Base-by-base conservation (phyloP, 2,329 filamentous ascomycete species). In the Fusarium lyarnte region DNA sequence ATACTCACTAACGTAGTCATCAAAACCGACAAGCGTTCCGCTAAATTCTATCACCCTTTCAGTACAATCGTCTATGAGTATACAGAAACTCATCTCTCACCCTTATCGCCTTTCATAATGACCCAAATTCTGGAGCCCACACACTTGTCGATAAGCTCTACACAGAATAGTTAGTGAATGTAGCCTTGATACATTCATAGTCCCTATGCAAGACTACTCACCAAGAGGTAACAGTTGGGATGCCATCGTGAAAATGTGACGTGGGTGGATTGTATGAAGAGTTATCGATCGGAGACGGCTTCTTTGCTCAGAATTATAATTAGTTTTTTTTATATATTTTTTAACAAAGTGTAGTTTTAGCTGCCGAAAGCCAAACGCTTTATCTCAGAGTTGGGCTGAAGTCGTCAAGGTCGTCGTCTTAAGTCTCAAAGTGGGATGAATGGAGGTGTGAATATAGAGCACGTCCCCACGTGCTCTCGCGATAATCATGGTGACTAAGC, bases 61-160 rank as follows among this genome's bases (percentile, higher is more conserved):
- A 78, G 72, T 53, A 36, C 45, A 58, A 38, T 27, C 36, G 47
- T 45, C 21, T 21, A 52, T 35, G 14, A 16, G 39, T 58, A 17
- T 57, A 46, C 33, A 36, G 57, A 45, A 8, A 43, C 54, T 57
- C 38, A 55, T 19, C 70, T 41, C 33, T 41, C 33, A 97, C 96
- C 96, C 87, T 98, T 98, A 81, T 98, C 96, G 75, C 95, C 94
- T 85, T 99, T 99, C 96, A 99, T 99, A 78, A 99, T 91, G 72
- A 99, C 95, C 95, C 95, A 98, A 82, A 99, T 98, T 78, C 92
- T 93, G 60, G 95, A 98, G 70, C 96, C 96, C 74, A 99, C 95
- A 81, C 96, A 99, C 84, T 98, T 98, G 87, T 99, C 96, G 83
- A 99, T 98, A 81, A 99, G 90, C 84, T 99, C 96, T 97, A 79